A percentile compares a stretch with the other conserved stretches of the same genome.
Evolutionary conservation across 805 yeast species (phyloP).

Genomic region (Hanseniaspora meyeri): DNA sequence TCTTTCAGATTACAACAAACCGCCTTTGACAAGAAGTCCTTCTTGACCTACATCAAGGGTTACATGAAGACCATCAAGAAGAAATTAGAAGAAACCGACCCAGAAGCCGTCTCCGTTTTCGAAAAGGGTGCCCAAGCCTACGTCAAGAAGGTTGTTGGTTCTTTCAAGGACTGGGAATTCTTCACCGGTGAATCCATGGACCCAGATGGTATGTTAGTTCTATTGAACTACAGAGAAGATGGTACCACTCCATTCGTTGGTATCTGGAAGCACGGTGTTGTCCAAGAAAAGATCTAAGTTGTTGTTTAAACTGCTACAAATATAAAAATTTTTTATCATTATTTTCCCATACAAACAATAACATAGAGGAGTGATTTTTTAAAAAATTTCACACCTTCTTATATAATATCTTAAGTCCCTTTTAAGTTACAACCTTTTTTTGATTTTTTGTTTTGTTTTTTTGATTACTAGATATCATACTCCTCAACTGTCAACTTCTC

Average conservation of each 20-base stretch:
- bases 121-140: conserved; percentile 96
- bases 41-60: conserved; percentile 91
- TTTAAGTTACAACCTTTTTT: background rate
- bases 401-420: background rate
- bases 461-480: background rate
- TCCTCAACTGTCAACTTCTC: background rate
- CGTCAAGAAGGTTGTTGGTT: conserved; percentile 88
- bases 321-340: background rate
- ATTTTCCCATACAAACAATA: too few species aligned
- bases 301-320: background rate
- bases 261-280: conserved; percentile 98
- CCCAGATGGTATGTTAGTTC: conserved; percentile 97
- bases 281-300: conserved; percentile 73
- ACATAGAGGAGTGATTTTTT: too few species aligned
- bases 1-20: conserved; percentile 97
- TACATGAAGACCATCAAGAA: conserved; percentile 97
- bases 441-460: background rate
- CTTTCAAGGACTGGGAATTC: conserved; percentile 99
- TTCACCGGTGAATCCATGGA: conserved; percentile 99
- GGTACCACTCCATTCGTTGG: conserved; percentile 96
- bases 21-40: conserved; percentile 94
- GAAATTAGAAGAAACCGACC: conserved; percentile 74
- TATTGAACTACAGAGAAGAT: conserved; percentile 99
- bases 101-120: conserved; percentile 75
- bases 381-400: background rate